A percentile compares a stretch with the other conserved stretches of the same genome.
Conservation (phyloP, 495 filamentous ascomycete genomes). For the Aspergillus heteromorphus region DNA sequence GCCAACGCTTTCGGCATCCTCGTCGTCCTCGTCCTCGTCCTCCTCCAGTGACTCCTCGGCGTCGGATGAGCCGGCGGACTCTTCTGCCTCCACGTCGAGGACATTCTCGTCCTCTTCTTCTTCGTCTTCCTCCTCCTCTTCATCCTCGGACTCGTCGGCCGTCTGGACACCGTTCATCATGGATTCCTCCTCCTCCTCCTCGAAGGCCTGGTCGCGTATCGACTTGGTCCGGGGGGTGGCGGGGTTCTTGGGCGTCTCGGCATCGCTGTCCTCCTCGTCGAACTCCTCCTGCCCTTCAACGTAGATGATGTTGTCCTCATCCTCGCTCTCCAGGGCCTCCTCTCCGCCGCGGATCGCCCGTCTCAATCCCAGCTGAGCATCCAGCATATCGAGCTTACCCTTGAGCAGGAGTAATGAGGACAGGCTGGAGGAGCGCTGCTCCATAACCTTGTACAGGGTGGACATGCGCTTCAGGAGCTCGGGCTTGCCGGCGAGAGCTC, state of each 20-base stretch:
- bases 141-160: conserved; percentile 35
- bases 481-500: conserved; percentile 77
- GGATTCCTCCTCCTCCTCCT: conserved; percentile 40
- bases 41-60: conserved; percentile 43
- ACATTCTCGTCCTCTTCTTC: conserved; percentile 38
- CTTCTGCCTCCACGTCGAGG: conserved; percentile 42
- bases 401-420: conserved; percentile 79
- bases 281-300: conserved; percentile 68
- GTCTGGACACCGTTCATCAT: conserved; percentile 37
- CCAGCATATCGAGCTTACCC: conserved; percentile 86
- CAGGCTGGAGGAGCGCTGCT: conserved; percentile 78
- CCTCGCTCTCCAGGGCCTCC: conserved; percentile 55
- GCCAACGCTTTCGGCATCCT: conserved; percentile 38
- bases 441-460: conserved; percentile 75
- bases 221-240: conserved; percentile 35
- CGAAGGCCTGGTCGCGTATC: conserved; percentile 35
- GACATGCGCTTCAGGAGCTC: conserved; percentile 70
- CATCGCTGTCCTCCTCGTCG: conserved; percentile 43
- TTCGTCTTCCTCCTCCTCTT: conserved; percentile 34
- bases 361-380: conserved; percentile 77
- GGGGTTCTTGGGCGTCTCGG: conserved; percentile 22
- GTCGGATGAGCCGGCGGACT: conserved; percentile 43
- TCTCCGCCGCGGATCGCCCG: conserved; percentile 49
- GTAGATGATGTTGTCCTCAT: conserved; percentile 76
- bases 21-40: conserved; percentile 39